Percentiles rank a stretch among this genome's conserved stretches.
Evolutionary conservation across 495 filamentous ascomycete genomes (phyloP).

Genomic region (Viridothelium virens): DNA sequence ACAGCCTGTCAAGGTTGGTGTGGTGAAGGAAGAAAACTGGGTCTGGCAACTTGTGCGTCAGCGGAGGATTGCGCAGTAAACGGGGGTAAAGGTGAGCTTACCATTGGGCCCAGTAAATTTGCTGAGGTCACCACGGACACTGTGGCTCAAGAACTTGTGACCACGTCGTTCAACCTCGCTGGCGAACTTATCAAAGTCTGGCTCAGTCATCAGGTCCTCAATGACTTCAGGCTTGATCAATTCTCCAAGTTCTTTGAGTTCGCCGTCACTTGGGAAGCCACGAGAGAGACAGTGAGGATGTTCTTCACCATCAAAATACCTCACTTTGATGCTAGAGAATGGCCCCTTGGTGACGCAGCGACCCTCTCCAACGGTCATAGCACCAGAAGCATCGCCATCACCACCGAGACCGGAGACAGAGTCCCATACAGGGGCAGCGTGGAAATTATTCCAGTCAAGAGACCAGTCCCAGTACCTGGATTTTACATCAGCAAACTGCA

Average conservation of each 20-base stretch:
- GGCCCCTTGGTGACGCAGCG: constrained; percentile 26
- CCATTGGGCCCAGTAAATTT: constrained; percentile 2
- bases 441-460: constrained; percentile 15
- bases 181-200: neutral
- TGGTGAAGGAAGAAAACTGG: constrained; percentile 65
- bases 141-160: neutral
- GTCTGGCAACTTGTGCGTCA: constrained; percentile 32
- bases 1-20: constrained; percentile 58
- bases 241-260: neutral
- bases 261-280: constrained; percentile 17
- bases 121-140: neutral
- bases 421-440: constrained; percentile 13
- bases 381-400: constrained; percentile 15
- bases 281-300: constrained; percentile 25
- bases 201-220: neutral
- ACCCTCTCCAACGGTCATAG: constrained; percentile 21
- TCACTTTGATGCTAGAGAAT: constrained; percentile 18
- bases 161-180: constrained; percentile 3
- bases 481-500: neutral
- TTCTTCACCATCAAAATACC: constrained; percentile 18
- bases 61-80: neutral
- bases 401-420: constrained; percentile 15
- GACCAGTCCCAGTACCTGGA: constrained; percentile 22
- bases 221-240: neutral
- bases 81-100: neutral